Percentiles rank a stretch among this genome's conserved stretches.
These are phyloP conservation scores for Zymoseptoria ardabiliae DNA, from an alignment of 2,329 filamentous ascomycete genomes.

Conservation along the genomic window DNA sequence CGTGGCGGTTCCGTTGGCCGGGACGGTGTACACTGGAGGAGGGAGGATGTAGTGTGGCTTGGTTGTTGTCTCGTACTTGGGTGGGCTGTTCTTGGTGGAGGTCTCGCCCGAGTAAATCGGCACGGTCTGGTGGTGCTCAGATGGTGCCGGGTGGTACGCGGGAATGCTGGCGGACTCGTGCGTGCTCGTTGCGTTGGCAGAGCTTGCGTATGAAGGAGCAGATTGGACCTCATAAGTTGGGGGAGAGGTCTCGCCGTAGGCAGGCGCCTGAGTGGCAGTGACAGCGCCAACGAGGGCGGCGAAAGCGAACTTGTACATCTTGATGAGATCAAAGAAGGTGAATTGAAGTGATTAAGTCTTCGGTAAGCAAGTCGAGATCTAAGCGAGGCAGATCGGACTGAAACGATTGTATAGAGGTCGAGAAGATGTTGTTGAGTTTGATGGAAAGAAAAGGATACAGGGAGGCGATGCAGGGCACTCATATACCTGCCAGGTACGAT, in stretches of 20 bases:
- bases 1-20: not conserved
- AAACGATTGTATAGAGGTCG: not conserved
- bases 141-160: not conserved
- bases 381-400: not conserved
- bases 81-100: not conserved
- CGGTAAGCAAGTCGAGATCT: not conserved
- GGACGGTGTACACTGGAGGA: not conserved
- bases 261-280: not conserved
- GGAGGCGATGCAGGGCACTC: not conserved
- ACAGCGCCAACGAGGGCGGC: not conserved
- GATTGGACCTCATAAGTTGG: not conserved
- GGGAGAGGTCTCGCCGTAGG: not conserved
- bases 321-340: not conserved
- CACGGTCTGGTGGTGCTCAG: not conserved
- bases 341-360: not conserved
- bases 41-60: not conserved
- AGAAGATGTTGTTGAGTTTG: not conserved
- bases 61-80: not conserved
- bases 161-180: not conserved
- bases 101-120: not conserved
- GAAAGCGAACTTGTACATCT: slow-evolving; percentile 1
- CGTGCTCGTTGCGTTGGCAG: not conserved
- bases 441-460: not conserved
- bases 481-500: not conserved
- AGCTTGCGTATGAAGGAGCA: too few species aligned